Evolutionary conservation across 306 rosid genomes (phyloP).

Genomic region (Argentina anserina): DNA sequence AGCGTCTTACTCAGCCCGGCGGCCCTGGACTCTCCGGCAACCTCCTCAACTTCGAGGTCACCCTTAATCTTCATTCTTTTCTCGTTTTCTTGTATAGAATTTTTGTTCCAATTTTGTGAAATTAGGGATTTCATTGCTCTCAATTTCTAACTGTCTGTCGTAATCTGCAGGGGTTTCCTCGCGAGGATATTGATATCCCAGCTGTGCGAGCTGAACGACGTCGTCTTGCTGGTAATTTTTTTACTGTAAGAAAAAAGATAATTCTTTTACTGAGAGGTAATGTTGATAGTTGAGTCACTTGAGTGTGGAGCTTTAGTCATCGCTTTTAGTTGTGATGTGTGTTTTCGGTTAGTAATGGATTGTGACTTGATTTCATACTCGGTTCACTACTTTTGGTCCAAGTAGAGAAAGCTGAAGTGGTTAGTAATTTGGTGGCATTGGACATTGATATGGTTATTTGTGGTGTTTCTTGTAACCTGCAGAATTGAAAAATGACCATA

Average conservation of each 20-base stretch:
- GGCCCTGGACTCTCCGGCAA: conserved; percentile 82
- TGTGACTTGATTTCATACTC: not conserved
- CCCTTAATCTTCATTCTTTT: not conserved
- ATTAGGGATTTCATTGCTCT: not conserved
- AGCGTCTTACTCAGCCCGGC: conserved; percentile 68
- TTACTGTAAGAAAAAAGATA: not conserved
- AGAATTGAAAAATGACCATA: conserved; percentile 78
- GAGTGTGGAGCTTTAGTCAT: not conserved
- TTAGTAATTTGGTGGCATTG: not conserved
- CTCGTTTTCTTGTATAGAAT: not conserved
- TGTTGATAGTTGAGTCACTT: not conserved
- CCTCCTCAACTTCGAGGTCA: conserved; percentile 67
- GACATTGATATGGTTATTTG: not conserved
- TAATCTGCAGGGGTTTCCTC: conserved; percentile 79
- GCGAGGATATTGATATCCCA: conserved; percentile 73
- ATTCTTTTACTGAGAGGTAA: not conserved
- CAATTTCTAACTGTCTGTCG: not conserved
- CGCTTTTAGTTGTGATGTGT: not conserved
- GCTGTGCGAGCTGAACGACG: conserved; percentile 60
- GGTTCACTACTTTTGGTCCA: not conserved
- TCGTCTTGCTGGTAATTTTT: conserved; percentile 60
- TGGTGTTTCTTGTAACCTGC: conserved; percentile 7
- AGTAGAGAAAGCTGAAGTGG: not conserved
- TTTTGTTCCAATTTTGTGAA: not conserved
- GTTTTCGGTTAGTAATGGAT: not conserved